Evolutionary conservation across 768 basidiomycete species (phyloP).

Genomic region (Kwoniella botswanensis): DNA sequence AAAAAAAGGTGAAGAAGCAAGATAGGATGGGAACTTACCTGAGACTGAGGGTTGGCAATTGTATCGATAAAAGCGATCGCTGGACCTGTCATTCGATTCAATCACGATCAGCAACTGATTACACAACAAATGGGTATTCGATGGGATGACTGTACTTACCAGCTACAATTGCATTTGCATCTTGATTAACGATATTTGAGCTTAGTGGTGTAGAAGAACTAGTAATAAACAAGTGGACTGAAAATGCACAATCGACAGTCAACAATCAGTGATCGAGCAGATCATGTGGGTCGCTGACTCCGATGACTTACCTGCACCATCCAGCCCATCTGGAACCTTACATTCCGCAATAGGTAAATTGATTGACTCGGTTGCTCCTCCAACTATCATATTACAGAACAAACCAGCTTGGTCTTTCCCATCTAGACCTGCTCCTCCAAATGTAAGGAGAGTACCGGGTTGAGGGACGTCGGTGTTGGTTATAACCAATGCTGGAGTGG

Average conservation of each 20-base stretch:
- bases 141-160: background rate
- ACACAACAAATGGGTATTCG: too few relatives aligned
- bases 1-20: background rate
- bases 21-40: conserved; percentile 4
- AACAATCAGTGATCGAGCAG: background rate
- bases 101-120: too few relatives aligned
- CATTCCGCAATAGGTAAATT: conserved; percentile 33
- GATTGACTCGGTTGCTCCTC: conserved; percentile 32
- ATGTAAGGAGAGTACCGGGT: conserved; percentile 22
- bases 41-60: background rate
- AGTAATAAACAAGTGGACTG: conserved; percentile 33
- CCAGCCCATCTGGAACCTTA: conserved; percentile 32
- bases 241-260: background rate
- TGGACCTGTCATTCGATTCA: conserved; percentile 1
- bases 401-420: conserved; percentile 18
- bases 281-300: background rate
- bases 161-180: conserved; percentile 28
- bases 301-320: conserved; percentile 32
- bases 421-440: conserved; percentile 20
- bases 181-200: conserved; percentile 36
- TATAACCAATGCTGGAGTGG: conserved; percentile 29
- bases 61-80: conserved; percentile 27
- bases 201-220: conserved; percentile 25
- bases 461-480: conserved; percentile 25
- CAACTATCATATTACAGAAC: conserved; percentile 45